Evolutionary conservation across 139 green algal species (phyloP), one percentile per base, ranked within the genome.

Genomic region (Penium margaritaceum): DNA sequence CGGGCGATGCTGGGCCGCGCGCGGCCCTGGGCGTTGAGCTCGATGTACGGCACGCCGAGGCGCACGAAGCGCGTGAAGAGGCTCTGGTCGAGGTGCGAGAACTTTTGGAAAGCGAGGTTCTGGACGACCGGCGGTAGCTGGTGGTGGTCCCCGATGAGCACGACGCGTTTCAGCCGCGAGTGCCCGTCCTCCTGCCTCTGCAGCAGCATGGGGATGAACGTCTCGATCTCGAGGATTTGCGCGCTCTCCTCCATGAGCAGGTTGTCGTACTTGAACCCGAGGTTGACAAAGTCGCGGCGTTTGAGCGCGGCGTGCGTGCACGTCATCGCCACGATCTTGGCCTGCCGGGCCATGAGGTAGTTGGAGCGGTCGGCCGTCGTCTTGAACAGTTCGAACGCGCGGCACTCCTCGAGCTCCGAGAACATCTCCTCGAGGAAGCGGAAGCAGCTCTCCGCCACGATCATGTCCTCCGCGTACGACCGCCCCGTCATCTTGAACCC

Each of bases 261-360:
- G 77, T 91, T 97, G 87, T 99, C 94, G 67, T 96, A 99, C 79
- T 93, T 88, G 78, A 99, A 92, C 3, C 87, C 90, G 64, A 97
- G 77, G 29, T 91, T 77, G 35, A 99, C 67, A 81, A 99, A 99
- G 78, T 99, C 94, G 44, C 83, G 70, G 1, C 91, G 85, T 85
- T 97, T 97, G 17, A 99, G 83, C 1, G 94, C 94, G 2, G 94
- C 94, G 72, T 99, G 93, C 30, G 94, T 99, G 85, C 92, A 97
- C 3, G 94, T 99, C 94, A 99, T 99, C n/a, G 94, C 94, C 80
- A 99, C 90, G 44, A 99, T 89, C 84, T 96, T 96, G 66, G 92
- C 92, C 81, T 97, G 91, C 79, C 92, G 92, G 1, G 92, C 96
- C 74, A 92, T 89, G 51, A 99, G 84, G 87, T 98, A 99, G 82